These are phyloP conservation scores for Gossypium lobatum DNA, from an alignment of 441 rosid species.

Conservation along the genomic window DNA sequence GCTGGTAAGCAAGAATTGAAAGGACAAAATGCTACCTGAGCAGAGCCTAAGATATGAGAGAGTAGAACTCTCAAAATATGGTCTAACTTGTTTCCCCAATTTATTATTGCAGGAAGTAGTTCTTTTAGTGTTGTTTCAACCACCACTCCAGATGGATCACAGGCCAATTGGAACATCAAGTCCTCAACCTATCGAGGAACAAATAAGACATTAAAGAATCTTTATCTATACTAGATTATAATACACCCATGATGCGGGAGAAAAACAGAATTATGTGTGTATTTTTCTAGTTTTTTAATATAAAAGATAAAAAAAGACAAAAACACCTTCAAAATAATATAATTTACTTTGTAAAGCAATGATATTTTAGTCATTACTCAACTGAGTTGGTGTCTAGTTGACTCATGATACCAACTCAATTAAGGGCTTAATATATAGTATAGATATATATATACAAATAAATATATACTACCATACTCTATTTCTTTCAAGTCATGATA, in stretches of 20 bases:
- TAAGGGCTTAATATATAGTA: no score
- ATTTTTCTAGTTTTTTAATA: no score
- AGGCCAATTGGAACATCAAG: constrained; percentile 84
- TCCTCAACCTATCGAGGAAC: constrained; percentile 76
- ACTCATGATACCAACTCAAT: no score
- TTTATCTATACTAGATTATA: not conserved
- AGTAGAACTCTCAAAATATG: constrained; percentile 73
- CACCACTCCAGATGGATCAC: constrained; percentile 92
- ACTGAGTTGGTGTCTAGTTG: no score
- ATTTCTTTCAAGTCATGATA: constrained; percentile 30
- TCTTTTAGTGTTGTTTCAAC: constrained; percentile 83
- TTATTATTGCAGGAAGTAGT: constrained; percentile 78
- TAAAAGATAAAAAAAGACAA: no score
- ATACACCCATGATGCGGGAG: no score
- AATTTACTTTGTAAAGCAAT: no score
- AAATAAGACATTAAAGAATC: constrained; percentile 27
- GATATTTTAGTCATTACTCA: no score
- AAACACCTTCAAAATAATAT: no score
- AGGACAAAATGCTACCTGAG: constrained; percentile 48
- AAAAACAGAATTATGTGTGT: no score
- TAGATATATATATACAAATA: not conserved
- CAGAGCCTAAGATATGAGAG: constrained; percentile 68
- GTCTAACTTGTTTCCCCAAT: constrained; percentile 87
- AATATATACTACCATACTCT: not conserved
- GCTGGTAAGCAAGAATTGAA: not conserved